Base-by-base conservation (phyloP, 805 yeast genomes). In the Geotrichum ghanense region DNA sequence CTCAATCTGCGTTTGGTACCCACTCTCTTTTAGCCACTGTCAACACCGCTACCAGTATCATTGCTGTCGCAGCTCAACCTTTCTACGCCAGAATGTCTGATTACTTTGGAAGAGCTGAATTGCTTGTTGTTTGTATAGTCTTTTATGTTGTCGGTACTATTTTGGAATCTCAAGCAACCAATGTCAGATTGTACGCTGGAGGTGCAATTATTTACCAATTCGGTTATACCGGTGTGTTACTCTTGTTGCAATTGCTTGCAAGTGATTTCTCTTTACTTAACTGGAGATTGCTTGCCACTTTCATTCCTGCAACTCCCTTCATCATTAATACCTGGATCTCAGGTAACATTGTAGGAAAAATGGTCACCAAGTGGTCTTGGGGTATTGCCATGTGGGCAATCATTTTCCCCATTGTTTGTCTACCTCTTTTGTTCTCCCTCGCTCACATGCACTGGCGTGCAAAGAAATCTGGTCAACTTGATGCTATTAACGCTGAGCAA, bases 311-410 rank as follows among this genome's bases (percentile, higher is more conserved):
- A 3, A 68, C 78, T 55, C 90, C 90, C 2, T 80, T 73, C 55
- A 75, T 83, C 55, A 78, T 84, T 63, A 83, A 81, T 63, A 79
- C 90, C 14, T 84, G 92, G 92, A 71, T 82, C 48, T 64, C 79
- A 23, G 90, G 87, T 57, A 67, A 78, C 54, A 68, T 83, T 43
- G 54, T 60, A 22, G 34, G 49, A 1, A 57, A 53, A 2, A 44
- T 61, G 20, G 54, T 52, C 16, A 34, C 42, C 26, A 58, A 70
- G 26, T 80, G 86, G 81, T 70, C 78, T 10, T 83, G 89, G 89
- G 81, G 81, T 56, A 75, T 81, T 54, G 88, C 81, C 35, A 81
- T 83, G 75, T 83, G 83, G 83, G 87, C 88, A 1, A 78, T 80
- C 54, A 80, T 83, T 52, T 74, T 78, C 70, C 89, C 89, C 26